Base-by-base conservation (phyloP, 108 stramenopile genomes). In the Schizochytrium sp. region DNA sequence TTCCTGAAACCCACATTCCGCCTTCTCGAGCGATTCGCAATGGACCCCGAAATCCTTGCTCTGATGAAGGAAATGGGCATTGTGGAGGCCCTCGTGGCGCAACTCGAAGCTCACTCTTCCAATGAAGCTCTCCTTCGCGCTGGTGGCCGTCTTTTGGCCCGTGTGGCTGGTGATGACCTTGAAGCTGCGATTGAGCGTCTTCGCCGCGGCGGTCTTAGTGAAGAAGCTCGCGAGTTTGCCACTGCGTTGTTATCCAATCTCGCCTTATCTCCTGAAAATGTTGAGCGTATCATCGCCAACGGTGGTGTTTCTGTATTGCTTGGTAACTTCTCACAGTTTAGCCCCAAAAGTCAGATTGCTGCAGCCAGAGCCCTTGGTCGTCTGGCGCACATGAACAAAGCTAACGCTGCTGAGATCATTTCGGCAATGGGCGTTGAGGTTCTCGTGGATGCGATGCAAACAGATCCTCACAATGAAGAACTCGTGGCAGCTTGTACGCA, bases 1-100 rank as follows among this genome's bases (percentile, higher is more conserved):
- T 87, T 87, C 56, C 47, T 89, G 44, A 88, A 89, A 50, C 42
- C 61, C 46, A 49, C 89, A 4, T 89, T 89, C 83, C 89, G 89
- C 5, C 83, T 89, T 4, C 58, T 89, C 45, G 89, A 89, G 42
- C 87, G 89, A 3, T 56, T 89, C 53, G 76, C 76, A 40, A n/a
- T 55, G 40, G 76, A 83, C 28, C 76, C 76, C 5, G 76, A 1
- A 2, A 50, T 3, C 47, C 47, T 83, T 10, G 76, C 47, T 5
- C 0, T n/a, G 2, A 83, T 83, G 76, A 49, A 55, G 53, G 76
- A 83, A 10, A 49, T 83, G 47, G 76, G 76, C 10, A 17, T 83
- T 2, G 76, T 83, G n/a, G 76, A 83, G 76, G 76, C 76, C 76
- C 76, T 83, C 28, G 76, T 83, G 38, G 50, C 38, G 5, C 76